These are phyloP conservation scores for Teratosphaeria destructans DNA, from an alignment of 2,329 filamentous ascomycete genomes.

Conservation along the genomic window DNA sequence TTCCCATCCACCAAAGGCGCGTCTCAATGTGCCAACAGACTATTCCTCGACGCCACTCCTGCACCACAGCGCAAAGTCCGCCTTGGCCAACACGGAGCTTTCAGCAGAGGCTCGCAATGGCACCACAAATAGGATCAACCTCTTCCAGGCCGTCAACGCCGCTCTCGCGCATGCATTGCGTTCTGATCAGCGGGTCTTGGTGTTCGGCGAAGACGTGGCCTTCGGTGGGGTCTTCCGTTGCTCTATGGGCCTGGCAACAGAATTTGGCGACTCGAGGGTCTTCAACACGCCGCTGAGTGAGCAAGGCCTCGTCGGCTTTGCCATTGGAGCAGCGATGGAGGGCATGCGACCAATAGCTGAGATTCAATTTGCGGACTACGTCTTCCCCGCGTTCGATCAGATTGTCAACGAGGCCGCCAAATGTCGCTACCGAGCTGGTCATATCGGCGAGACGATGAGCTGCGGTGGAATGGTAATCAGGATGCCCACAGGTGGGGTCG, in stretches of 20 bases:
- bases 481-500: constrained; percentile 85
- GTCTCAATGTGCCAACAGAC: constrained; percentile 77
- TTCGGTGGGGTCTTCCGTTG: constrained; percentile 96
- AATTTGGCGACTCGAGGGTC: constrained; percentile 77
- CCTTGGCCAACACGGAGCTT: constrained; percentile 63
- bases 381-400: constrained; percentile 88
- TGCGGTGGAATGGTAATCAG: constrained; percentile 74
- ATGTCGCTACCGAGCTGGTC: constrained; percentile 64
- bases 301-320: constrained; percentile 90
- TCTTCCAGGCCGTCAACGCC: constrained; percentile 89
- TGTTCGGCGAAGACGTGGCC: constrained; percentile 94
- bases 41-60: constrained; percentile 74
- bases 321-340: constrained; percentile 78
- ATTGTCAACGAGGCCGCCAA: constrained; percentile 90
- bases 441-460: constrained; percentile 27
- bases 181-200: constrained; percentile 71
- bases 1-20: constrained; percentile 39
- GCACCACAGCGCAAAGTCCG: constrained; percentile 64
- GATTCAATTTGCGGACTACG: constrained; percentile 92
- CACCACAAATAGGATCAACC: constrained; percentile 75
- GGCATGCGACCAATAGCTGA: constrained; percentile 90
- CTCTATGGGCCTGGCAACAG: constrained; percentile 70
- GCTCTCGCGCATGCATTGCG: constrained; percentile 73
- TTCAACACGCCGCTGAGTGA: constrained; percentile 95
- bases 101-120: constrained; percentile 30